Percentiles rank a stretch among this genome's conserved stretches.
Evolutionary conservation across 169 alveolate genomes (phyloP).

Genomic region (Cryptosporidium sp.): DNA sequence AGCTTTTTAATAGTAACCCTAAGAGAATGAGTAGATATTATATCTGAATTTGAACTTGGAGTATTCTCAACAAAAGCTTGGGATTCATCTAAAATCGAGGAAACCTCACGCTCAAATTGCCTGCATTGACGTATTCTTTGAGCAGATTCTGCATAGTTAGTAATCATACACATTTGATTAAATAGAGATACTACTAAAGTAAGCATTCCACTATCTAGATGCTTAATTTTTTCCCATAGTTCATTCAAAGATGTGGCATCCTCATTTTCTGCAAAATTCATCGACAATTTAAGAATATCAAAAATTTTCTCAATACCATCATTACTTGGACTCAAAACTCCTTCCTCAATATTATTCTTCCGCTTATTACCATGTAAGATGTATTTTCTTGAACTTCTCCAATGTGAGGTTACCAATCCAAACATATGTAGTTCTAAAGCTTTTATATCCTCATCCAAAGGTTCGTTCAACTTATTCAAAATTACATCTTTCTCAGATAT

Average conservation of each 20-base stretch:
- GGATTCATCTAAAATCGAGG: constrained; percentile 42
- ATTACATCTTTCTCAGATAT: constrained; percentile 6
- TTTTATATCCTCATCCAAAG: constrained; percentile 65
- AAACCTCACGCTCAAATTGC: constrained; percentile 76
- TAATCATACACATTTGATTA: constrained; percentile 80
- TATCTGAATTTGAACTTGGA: background rate
- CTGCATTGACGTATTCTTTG: constrained; percentile 82
- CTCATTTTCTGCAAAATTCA: constrained; percentile 53
- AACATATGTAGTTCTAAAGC: constrained; percentile 70
- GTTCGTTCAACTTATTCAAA: constrained; percentile 41
- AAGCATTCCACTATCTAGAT: constrained; percentile 62
- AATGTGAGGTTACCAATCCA: constrained; percentile 67
- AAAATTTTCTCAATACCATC: constrained; percentile 35
- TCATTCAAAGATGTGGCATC: constrained; percentile 9
- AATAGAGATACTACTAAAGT: constrained; percentile 79
- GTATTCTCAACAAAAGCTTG: background rate
- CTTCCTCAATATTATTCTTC: background rate
- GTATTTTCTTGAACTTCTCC: constrained; percentile 47
- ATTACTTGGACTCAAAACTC: constrained; percentile 9
- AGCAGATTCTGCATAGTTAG: constrained; percentile 82
- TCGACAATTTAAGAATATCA: constrained; percentile 49
- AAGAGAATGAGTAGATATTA: constrained; percentile 26
- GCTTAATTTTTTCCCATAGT: constrained; percentile 26
- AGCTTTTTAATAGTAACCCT: constrained; percentile 24
- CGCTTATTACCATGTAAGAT: background rate